These are phyloP conservation scores for Torulaspora delbrueckii DNA, from an alignment of 805 yeast genomes.

Conservation along the genomic window DNA sequence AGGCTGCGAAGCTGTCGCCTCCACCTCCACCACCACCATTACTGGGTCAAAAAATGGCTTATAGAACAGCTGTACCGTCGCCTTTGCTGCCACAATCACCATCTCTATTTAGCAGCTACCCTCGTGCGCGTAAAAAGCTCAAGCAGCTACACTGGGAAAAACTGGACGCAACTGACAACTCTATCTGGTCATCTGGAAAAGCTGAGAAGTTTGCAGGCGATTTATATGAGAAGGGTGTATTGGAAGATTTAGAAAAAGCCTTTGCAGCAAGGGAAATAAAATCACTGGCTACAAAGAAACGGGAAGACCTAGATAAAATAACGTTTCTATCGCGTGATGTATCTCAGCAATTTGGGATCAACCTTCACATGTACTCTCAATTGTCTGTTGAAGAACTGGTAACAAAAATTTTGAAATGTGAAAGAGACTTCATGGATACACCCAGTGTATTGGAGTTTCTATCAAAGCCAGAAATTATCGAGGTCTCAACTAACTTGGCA, in stretches of 20 bases:
- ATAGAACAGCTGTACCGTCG: slow-evolving; percentile 26
- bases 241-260: slow-evolving; percentile 76
- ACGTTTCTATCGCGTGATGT: slow-evolving; percentile 75
- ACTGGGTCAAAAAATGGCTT: slow-evolving; percentile 2
- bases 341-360: slow-evolving; percentile 93
- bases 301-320: slow-evolving; percentile 49
- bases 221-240: slow-evolving; percentile 69
- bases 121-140: slow-evolving; percentile 69
- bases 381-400: slow-evolving; percentile 63
- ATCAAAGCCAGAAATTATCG: slow-evolving; percentile 66
- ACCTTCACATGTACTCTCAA: slow-evolving; percentile 70
- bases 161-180: slow-evolving; percentile 73
- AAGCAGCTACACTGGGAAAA: slow-evolving; percentile 98
- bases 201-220: slow-evolving; percentile 55
- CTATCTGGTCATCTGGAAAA: slow-evolving; percentile 76
- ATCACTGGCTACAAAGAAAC: slow-evolving; percentile 44
- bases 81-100: slow-evolving; percentile 35
- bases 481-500: slow-evolving; percentile 64
- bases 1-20: slow-evolving; percentile 23
- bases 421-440: slow-evolving; percentile 61
- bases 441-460: slow-evolving; percentile 80
- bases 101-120: slow-evolving; percentile 44
- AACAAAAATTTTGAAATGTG: slow-evolving; percentile 68
- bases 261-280: slow-evolving; percentile 78
- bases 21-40: slow-evolving; percentile 37